Percentiles rank a stretch among this genome's conserved stretches.
These are phyloP conservation scores for Cystodermella granulosa DNA, from an alignment of 1,284 basidiomycete species.

Conservation along the genomic window DNA sequence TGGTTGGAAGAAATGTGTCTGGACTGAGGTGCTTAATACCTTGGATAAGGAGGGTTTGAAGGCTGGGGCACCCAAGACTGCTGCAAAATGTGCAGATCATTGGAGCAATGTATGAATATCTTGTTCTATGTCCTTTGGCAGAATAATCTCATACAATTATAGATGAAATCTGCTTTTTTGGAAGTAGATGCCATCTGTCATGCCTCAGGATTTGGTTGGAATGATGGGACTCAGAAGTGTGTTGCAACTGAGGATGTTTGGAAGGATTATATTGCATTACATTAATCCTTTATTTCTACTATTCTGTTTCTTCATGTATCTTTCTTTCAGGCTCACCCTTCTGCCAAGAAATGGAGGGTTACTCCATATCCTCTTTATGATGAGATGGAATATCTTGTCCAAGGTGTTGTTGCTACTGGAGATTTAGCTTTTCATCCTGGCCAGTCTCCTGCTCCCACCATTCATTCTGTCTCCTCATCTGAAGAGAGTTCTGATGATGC, in stretches of 20 bases:
- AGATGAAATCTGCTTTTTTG: conserved; percentile 8
- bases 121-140: background rate
- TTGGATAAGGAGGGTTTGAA: conserved; percentile 3
- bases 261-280: conserved; percentile 1
- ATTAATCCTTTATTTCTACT: background rate
- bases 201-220: conserved; percentile 10
- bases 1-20: conserved; percentile 19
- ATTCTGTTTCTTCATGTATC: background rate
- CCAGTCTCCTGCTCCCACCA: background rate
- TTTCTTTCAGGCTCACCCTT: background rate
- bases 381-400: conserved; percentile 19
- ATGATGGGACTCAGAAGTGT: conserved; percentile 5
- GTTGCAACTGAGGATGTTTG: conserved; percentile 4
- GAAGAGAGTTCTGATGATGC: too few species aligned
- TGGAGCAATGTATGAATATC: background rate
- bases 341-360: conserved; percentile 7
- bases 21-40: conserved; percentile 5
- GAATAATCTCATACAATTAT: background rate
- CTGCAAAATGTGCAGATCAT: conserved; percentile 1
- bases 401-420: conserved; percentile 23
- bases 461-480: too few species aligned
- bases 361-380: conserved; percentile 19
- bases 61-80: conserved; percentile 9
- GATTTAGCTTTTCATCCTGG: conserved; percentile 22
- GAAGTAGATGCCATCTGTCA: conserved; percentile 3